Conservation (phyloP, 371 early-diverging fungal genomes). For the Zychaea mexicana region DNA sequence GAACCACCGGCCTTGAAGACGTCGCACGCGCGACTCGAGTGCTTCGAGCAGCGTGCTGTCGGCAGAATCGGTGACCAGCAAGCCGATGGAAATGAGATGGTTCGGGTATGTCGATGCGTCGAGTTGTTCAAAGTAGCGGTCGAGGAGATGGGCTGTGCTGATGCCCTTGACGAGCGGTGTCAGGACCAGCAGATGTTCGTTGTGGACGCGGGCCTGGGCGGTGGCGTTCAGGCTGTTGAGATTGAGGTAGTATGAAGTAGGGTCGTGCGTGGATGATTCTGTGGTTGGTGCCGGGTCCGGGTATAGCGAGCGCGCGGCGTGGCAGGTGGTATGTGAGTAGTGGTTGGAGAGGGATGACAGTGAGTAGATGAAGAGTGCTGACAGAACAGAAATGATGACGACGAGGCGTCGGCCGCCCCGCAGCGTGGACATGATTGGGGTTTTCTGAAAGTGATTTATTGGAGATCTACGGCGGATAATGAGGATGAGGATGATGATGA, state of each 20-base stretch:
- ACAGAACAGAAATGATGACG: conserved; percentile 5
- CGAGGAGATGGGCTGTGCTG: conserved; percentile 31
- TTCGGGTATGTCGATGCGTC: conserved; percentile 45
- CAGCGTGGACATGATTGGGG: conserved; percentile 9
- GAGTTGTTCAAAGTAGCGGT: conserved; percentile 44
- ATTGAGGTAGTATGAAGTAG: conserved; percentile 15
- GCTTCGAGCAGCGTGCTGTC: conserved; percentile 17
- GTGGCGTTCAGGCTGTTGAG: conserved; percentile 24
- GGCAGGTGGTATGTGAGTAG: conserved; percentile 6
- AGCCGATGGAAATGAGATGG: conserved; percentile 41
- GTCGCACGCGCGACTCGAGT: conserved; percentile 21
- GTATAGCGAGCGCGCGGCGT: conserved; percentile 9
- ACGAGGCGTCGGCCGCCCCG: conserved; percentile 18
- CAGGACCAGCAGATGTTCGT: conserved; percentile 29
- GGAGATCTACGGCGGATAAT: too few relatives aligned
- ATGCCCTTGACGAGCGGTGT: conserved; percentile 31
- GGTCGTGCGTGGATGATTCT: neutral
- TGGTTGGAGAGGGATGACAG: neutral
- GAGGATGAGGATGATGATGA: too few relatives aligned
- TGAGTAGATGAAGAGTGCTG: conserved; percentile 3
- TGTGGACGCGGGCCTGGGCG: conserved; percentile 1
- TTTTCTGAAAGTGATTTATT: neutral
- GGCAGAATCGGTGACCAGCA: conserved; percentile 31
- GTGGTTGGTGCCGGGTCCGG: neutral
- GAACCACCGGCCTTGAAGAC: conserved; percentile 12